Evolutionary conservation across 345 rosid species (phyloP), one percentile per base, ranked within the genome.

Genomic region (Citrus unshiu): DNA sequence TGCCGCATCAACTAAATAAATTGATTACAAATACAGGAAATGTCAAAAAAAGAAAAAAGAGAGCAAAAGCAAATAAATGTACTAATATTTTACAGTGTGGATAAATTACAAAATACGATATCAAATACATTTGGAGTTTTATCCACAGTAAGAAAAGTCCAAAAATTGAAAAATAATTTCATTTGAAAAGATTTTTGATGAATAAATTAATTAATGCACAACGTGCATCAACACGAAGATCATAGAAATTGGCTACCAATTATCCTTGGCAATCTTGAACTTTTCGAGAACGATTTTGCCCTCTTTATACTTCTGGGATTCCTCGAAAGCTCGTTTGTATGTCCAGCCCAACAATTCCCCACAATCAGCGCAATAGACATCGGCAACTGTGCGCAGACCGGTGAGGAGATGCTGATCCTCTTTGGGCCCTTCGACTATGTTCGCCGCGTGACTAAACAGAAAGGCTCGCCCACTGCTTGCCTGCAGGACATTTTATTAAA

Each of bases 331-430:
- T n/a, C 77, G 54, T 14, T 73, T 66, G 62, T 85, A 85, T 69
- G 78, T 82, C 87, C 87, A 85, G 4, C 87, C 87, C 78, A 85
- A 39, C 19, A 51, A 49, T 65, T 85, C 85, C 56, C 72, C 72
- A 61, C 87, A 85, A 35, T 82, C 85, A 49, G 58, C 40, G 80
- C 87, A 85, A 37, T 19, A 77, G 0, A 82, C 75, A 70, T 85
- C 87, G 2, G 83, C 81, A 30, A 85, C 83, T 6, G 81, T 83
- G 68, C 82, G 85, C 46, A 80, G 84, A 51, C 87, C 85, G 0
- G 87, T 80, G 0, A 77, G 60, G 9, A 85, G 81, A 24, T 62
- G 76, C 74, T 85, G 69, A 35, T 82, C 81, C 85, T 80, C 75
- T 56, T 77, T 74, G 6, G 67, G 77, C n/a, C 87, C 85, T 40